phyloP scores from a whole-genome alignment of 2,329 filamentous ascomycete species.

The Dissoconium aciculare region DNA sequence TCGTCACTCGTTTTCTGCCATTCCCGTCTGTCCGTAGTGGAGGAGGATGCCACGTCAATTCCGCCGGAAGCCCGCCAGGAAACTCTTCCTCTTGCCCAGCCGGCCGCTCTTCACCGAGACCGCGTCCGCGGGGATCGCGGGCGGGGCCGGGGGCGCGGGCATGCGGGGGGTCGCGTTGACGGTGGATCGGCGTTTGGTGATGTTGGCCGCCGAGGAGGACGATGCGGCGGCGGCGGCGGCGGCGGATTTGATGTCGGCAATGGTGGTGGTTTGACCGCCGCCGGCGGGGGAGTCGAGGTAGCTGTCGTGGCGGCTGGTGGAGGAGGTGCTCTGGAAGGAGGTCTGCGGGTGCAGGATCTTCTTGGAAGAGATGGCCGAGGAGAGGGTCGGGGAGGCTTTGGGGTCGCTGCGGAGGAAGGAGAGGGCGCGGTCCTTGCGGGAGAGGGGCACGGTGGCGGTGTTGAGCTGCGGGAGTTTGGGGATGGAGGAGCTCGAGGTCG shows the following conservation, averaged over 20 bases:
- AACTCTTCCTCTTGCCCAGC: conserved; percentile 34
- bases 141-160: conserved; percentile 9
- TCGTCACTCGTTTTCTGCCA: not conserved
- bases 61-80: conserved; percentile 30
- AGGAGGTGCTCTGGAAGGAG: conserved; percentile 4
- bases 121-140: conserved; percentile 3
- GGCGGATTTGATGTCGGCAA: not conserved
- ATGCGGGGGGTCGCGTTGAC: conserved; percentile 18
- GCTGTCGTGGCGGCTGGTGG: not conserved
- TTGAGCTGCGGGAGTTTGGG: conserved; percentile 2
- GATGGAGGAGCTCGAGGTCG: conserved; percentile 2
- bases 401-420: conserved; percentile 12
- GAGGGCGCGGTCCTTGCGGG: conserved; percentile 4
- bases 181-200: conserved; percentile 17
- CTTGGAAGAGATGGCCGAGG: no score
- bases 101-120: conserved; percentile 18
- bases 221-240: not conserved
- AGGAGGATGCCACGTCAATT: conserved; percentile 2
- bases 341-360: no score
- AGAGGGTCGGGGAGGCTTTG: conserved; percentile 1
- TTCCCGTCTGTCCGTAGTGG: not conserved
- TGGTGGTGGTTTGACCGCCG: not conserved
- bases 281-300: not conserved
- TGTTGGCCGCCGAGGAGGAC: no score
- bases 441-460: not conserved